These are phyloP conservation scores for Tetrapisispora pingtungensis DNA, from an alignment of 805 yeast species.

Conservation along the genomic window DNA sequence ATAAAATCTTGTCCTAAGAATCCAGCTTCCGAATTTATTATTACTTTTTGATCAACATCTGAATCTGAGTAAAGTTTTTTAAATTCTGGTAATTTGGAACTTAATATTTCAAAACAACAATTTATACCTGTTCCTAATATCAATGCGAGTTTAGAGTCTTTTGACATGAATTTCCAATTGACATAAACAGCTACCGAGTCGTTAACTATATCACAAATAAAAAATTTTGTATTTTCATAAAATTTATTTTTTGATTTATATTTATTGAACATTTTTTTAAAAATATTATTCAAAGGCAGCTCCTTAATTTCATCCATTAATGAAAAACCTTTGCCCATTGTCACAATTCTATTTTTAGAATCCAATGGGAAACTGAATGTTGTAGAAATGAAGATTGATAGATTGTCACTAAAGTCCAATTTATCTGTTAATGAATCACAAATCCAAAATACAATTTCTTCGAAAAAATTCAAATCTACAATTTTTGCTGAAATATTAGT, in stretches of 20 bases:
- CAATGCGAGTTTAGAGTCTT: conserved; percentile 36
- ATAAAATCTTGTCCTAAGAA: conserved; percentile 18
- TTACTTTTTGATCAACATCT: conserved; percentile 2
- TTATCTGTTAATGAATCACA: not conserved
- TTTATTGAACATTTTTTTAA: conserved; percentile 30
- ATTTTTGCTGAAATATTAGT: conserved; percentile 8
- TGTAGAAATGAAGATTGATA: conserved; percentile 24
- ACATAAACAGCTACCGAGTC: conserved; percentile 59
- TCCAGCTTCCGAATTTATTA: conserved; percentile 24
- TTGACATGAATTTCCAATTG: conserved; percentile 33
- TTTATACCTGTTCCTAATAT: conserved; percentile 66
- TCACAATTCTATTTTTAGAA: conserved; percentile 28
- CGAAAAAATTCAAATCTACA: conserved; percentile 16
- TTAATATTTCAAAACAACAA: conserved; percentile 33
- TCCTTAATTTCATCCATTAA: conserved; percentile 35
- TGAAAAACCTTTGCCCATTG: conserved; percentile 54
- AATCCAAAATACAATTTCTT: conserved; percentile 12
- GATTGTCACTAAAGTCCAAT: conserved; percentile 7
- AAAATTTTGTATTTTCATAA: conserved; percentile 20
- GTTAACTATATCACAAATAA: conserved; percentile 42
- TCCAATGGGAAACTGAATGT: conserved; percentile 29
- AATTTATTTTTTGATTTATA: not conserved
- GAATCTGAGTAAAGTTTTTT: conserved; percentile 2
- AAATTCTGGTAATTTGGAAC: conserved; percentile 8
- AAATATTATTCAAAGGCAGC: conserved; percentile 33